Evolutionary conservation across 371 early-diverging fungal genomes (phyloP).

Genomic region (Mucor racemosus): DNA sequence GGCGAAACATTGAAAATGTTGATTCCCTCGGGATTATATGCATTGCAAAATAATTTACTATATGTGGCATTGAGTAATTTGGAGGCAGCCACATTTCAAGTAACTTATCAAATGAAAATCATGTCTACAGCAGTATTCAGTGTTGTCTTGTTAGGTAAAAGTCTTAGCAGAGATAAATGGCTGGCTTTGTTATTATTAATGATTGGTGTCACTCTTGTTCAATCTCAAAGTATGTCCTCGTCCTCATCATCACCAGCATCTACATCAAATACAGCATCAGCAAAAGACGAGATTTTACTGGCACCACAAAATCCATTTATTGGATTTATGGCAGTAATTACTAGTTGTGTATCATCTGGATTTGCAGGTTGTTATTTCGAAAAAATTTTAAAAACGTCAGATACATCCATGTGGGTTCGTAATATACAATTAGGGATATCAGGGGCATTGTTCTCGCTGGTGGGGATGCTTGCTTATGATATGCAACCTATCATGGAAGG

Average conservation of each 20-base stretch:
- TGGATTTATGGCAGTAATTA: constrained; percentile 66
- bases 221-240: constrained; percentile 59
- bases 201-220: constrained; percentile 88
- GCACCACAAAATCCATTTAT: constrained; percentile 55
- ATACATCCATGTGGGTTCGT: constrained; percentile 78
- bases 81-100: constrained; percentile 95
- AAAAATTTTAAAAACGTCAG: constrained; percentile 67
- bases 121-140: constrained; percentile 93
- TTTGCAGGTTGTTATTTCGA: constrained; percentile 79
- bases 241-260: constrained; percentile 22
- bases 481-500: constrained; percentile 58
- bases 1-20: constrained; percentile 69
- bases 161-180: constrained; percentile 76
- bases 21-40: constrained; percentile 89
- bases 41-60: constrained; percentile 93
- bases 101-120: constrained; percentile 96
- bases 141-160: constrained; percentile 75
- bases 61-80: constrained; percentile 86
- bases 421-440: constrained; percentile 79
- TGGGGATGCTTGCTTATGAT: constrained; percentile 71
- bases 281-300: constrained; percentile 28
- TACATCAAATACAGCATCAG: constrained; percentile 16
- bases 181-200: constrained; percentile 82
- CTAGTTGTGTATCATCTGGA: constrained; percentile 70
- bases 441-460: constrained; percentile 63